Evolutionary conservation across 2,329 filamentous ascomycete species (phyloP).

Genomic region (Penicillium hesseltinei): DNA sequence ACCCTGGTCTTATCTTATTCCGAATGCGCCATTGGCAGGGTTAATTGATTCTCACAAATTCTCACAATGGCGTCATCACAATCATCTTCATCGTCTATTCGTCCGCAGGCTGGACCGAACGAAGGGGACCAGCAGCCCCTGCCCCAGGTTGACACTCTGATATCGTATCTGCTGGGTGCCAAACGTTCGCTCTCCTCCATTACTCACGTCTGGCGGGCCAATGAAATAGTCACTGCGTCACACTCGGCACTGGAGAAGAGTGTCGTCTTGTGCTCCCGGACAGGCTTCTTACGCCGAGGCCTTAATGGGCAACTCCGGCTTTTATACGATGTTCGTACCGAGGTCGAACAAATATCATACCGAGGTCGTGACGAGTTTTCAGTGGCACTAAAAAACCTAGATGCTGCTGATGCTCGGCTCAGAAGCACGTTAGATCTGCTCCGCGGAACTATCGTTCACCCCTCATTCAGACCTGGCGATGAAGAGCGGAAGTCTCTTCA

Average conservation of each 20-base stretch:
- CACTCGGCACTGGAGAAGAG: conserved; percentile 75
- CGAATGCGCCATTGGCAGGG: conserved; percentile 1
- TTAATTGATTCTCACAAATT: conserved; percentile 1
- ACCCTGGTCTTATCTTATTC: background rate
- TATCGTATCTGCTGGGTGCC: conserved; percentile 78
- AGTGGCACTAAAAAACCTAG: conserved; percentile 54
- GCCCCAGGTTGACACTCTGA: conserved; percentile 67
- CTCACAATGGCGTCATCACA: conserved; percentile 32
- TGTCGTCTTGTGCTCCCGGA: conserved; percentile 68
- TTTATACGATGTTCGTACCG: conserved; percentile 44
- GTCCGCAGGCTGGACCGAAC: conserved; percentile 12
- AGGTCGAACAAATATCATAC: conserved; percentile 45
- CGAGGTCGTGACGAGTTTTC: conserved; percentile 46
- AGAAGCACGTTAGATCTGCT: conserved; percentile 56
- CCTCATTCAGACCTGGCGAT: conserved; percentile 51
- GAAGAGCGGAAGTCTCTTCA: conserved; percentile 57
- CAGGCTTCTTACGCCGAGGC: conserved; percentile 64
- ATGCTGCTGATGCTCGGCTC: conserved; percentile 58
- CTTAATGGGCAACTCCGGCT: conserved; percentile 53
- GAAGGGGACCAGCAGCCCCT: conserved; percentile 20
- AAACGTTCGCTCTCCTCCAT: conserved; percentile 86
- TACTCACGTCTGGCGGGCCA: conserved; percentile 76
- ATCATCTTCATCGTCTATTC: conserved; percentile 29
- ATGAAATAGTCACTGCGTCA: conserved; percentile 77
- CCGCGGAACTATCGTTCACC: conserved; percentile 58